phyloP scores from a whole-genome alignment of 768 basidiomycete species.

The Lactarius indigo region DNA sequence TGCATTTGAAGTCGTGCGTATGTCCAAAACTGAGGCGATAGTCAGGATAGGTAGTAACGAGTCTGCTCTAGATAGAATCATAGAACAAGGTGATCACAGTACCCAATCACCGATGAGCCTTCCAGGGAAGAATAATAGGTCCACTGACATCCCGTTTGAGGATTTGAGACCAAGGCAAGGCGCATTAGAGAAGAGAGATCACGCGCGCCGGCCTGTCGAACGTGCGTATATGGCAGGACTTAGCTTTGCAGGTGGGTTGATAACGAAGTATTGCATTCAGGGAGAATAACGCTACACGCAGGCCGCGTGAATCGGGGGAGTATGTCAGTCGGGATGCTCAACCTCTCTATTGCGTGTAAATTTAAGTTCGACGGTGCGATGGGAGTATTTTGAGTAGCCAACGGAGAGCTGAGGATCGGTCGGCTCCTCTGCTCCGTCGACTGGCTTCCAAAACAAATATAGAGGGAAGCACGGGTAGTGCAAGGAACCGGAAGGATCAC shows the following conservation, averaged over 20 bases:
- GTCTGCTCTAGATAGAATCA: neutral
- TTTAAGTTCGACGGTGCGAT: neutral
- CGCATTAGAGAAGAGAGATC: neutral
- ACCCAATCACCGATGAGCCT: neutral
- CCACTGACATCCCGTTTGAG: neutral
- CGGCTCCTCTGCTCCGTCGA: neutral
- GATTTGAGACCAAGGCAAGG: neutral
- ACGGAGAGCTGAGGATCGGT: neutral
- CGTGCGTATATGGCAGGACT: neutral
- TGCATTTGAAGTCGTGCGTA: no score
- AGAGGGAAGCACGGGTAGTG: neutral
- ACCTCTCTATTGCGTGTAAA: neutral
- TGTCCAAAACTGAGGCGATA: no score
- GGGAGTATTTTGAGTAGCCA: neutral
- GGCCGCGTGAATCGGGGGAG: neutral
- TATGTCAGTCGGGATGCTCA: neutral
- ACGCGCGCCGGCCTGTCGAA: neutral
- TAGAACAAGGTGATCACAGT: neutral
- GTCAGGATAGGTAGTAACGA: neutral
- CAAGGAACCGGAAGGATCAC: neutral
- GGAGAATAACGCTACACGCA: neutral
- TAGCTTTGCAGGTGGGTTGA: neutral
- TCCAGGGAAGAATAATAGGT: neutral
- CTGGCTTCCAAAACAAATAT: neutral
- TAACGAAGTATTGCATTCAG: neutral